Percentiles rank a stretch among this genome's conserved stretches.
phyloP scores from a whole-genome alignment of 148 eudicot species.

The Vaccinium darrowii region DNA sequence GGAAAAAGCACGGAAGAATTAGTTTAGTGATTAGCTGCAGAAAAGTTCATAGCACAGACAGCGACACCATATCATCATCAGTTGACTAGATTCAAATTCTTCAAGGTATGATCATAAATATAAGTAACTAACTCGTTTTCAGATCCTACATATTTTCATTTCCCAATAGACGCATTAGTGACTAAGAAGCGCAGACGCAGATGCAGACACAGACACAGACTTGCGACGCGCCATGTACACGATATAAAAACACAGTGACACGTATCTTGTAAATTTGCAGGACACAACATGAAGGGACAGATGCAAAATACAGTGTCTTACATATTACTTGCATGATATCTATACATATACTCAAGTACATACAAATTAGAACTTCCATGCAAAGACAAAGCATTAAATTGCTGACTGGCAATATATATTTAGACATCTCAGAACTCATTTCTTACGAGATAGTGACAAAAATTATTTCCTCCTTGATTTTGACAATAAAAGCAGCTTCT shows the following conservation, averaged over 20 bases:
- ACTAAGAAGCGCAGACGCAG: background rate
- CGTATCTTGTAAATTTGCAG: background rate
- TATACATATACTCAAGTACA: background rate
- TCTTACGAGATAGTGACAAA: background rate
- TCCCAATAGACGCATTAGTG: background rate
- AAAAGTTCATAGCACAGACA: background rate
- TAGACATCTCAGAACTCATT: background rate
- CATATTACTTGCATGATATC: background rate
- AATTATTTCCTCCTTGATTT: background rate
- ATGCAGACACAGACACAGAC: background rate
- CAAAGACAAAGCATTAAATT: background rate
- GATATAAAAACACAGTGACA: background rate
- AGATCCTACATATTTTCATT: constrained; percentile 1
- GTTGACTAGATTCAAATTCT: constrained; percentile 1
- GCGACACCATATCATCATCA: no score
- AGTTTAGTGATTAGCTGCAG: background rate
- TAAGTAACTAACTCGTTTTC: background rate
- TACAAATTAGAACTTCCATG: background rate
- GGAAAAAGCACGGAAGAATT: background rate
- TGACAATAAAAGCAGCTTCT: background rate
- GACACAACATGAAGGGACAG: background rate
- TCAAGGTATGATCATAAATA: background rate
- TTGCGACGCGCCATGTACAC: background rate
- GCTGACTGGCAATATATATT: background rate
- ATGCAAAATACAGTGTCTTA: background rate